phyloP scores from a whole-genome alignment of 2,329 filamentous ascomycete species.

The Epichloe hybrida region DNA sequence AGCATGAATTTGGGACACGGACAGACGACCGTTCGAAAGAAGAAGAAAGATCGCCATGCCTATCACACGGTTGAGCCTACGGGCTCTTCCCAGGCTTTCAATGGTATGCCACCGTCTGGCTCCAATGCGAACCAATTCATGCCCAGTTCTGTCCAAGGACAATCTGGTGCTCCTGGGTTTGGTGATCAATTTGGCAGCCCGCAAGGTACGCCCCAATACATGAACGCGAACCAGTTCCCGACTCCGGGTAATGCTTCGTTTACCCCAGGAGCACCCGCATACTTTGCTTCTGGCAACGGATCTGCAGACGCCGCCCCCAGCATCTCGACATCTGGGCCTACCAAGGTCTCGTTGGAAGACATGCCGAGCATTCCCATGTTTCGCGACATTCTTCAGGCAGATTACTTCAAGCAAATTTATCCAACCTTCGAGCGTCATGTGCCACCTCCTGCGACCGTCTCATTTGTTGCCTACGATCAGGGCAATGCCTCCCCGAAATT shows the following conservation, averaged over 20 bases:
- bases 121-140: slow-evolving; percentile 32
- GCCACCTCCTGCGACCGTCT: slow-evolving; percentile 74
- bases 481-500: slow-evolving; percentile 97
- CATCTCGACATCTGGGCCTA: slow-evolving; percentile 19
- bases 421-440: slow-evolving; percentile 91
- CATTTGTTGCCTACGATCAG: slow-evolving; percentile 90
- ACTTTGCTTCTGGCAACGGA: slow-evolving; percentile 12
- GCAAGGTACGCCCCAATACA: slow-evolving; percentile 28
- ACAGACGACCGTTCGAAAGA: slow-evolving; percentile 43
- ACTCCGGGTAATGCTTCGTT: slow-evolving; percentile 37
- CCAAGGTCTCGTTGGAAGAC: slow-evolving; percentile 73
- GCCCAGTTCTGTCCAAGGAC: slow-evolving; percentile 14
- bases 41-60: slow-evolving; percentile 93
- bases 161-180: slow-evolving; percentile 15
- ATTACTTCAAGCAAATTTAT: slow-evolving; percentile 79
- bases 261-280: slow-evolving; percentile 13
- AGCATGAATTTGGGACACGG: slow-evolving; percentile 52
- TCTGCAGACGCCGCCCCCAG: slow-evolving; percentile 18
- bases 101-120: slow-evolving; percentile 48
- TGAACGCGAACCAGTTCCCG: slow-evolving; percentile 43
- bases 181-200: slow-evolving; percentile 33
- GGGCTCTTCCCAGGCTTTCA: slow-evolving; percentile 55
- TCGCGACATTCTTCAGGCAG: slow-evolving; percentile 67
- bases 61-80: slow-evolving; percentile 72
- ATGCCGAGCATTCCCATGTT: slow-evolving; percentile 82